These are phyloP conservation scores for Cercophora newfieldiana DNA, from an alignment of 495 filamentous ascomycete species.

Conservation along the genomic window DNA sequence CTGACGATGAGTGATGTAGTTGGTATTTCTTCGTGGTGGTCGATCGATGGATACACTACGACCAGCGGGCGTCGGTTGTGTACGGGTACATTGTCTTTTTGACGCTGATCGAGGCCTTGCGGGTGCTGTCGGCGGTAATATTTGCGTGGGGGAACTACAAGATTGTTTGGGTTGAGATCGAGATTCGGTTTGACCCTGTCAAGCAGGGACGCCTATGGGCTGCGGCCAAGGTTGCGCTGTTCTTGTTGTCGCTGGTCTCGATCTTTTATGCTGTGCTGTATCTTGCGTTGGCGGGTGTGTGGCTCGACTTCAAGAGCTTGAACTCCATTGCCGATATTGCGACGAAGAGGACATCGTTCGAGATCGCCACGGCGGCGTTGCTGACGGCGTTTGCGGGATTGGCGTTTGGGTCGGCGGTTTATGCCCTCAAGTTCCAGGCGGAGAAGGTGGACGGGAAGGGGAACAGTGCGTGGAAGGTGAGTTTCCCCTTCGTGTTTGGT, in stretches of 20 bases:
- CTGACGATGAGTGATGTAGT: constrained; percentile 3
- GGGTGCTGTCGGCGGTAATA: constrained; percentile 12
- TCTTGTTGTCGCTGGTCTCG: constrained; percentile 13
- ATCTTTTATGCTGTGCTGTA: constrained; percentile 19
- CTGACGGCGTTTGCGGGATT: constrained; percentile 14
- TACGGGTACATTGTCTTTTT: constrained; percentile 21
- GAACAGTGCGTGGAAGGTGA: background rate
- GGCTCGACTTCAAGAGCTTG: constrained; percentile 25
- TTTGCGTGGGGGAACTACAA: constrained; percentile 21
- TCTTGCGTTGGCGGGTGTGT: constrained; percentile 13
- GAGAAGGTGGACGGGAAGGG: background rate
- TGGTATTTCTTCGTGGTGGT: constrained; percentile 11
- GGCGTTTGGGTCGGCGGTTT: background rate
- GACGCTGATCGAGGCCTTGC: constrained; percentile 1
- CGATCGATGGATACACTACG: constrained; percentile 20
- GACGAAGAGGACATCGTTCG: constrained; percentile 18
- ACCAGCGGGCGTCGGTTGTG: background rate
- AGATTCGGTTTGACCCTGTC: background rate
- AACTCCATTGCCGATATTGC: constrained; percentile 25
- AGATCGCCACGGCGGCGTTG: constrained; percentile 19
- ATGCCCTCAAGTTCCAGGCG: background rate
- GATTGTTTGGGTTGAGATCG: constrained; percentile 19
- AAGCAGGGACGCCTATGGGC: constrained; percentile 13
- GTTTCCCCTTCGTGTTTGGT: background rate
- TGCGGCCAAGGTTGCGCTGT: constrained; percentile 15